Conservation (phyloP, 768 basidiomycete genomes). For the Panus rudis region DNA sequence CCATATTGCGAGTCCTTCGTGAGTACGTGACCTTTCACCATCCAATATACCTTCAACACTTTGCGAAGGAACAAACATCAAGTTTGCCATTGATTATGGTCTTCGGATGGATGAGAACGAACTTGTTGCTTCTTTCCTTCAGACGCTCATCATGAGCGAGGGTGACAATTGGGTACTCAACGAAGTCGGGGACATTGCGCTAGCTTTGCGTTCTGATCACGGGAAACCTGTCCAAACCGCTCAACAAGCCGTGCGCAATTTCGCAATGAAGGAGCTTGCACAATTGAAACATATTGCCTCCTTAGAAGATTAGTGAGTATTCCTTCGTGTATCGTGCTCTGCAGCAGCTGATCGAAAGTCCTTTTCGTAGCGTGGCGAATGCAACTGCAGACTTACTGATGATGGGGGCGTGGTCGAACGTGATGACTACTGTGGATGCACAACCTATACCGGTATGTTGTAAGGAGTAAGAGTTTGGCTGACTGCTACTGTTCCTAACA, state of each 20-base stretch:
- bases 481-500: not conserved
- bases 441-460: conserved; percentile 66
- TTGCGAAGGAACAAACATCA: conserved; percentile 70
- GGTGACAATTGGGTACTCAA: conserved; percentile 85
- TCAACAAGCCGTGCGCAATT: conserved; percentile 69
- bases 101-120: conserved; percentile 75
- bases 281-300: conserved; percentile 73
- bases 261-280: conserved; percentile 81
- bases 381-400: conserved; percentile 80
- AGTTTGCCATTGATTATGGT: conserved; percentile 87
- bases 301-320: conserved; percentile 82
- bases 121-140: conserved; percentile 87
- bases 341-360: too few relatives aligned
- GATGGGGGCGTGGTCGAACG: conserved; percentile 74
- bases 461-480: not conserved
- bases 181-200: conserved; percentile 58
- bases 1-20: conserved; percentile 76
- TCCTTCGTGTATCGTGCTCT: not conserved
- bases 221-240: conserved; percentile 75
- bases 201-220: conserved; percentile 61
- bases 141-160: conserved; percentile 95
- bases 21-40: conserved; percentile 18
- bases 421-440: conserved; percentile 47
- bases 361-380: conserved; percentile 64
- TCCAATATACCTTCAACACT: not conserved